phyloP scores from a whole-genome alignment of 495 filamentous ascomycete species.

The Chaetomium fimeti region DNA sequence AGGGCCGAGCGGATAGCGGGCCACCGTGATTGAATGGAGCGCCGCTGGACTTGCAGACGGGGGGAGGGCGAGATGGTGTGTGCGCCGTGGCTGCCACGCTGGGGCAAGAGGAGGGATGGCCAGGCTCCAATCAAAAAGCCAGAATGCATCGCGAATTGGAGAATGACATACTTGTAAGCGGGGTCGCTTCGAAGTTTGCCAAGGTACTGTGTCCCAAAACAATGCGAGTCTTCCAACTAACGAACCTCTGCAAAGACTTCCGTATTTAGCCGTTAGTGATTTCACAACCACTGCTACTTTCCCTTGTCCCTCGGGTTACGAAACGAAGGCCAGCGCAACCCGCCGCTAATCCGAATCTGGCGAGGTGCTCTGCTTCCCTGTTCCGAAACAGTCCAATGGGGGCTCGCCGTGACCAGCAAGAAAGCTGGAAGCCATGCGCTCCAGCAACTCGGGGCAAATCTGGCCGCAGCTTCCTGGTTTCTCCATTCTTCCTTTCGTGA shows the following conservation, averaged over 20 bases:
- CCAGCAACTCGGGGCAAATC: constrained; percentile 14
- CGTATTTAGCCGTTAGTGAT: background rate
- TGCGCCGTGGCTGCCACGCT: constrained; percentile 20
- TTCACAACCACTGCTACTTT: background rate
- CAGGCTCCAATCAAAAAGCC: constrained; percentile 25
- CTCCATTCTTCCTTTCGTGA: too few relatives aligned
- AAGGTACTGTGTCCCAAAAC: constrained; percentile 6
- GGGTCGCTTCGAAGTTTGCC: background rate
- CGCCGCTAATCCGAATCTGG: constrained; percentile 28
- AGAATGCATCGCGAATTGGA: constrained; percentile 9
- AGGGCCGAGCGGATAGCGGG: constrained; percentile 39
- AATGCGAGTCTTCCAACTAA: constrained; percentile 6
- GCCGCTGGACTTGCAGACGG: constrained; percentile 23
- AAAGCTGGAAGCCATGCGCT: constrained; percentile 13
- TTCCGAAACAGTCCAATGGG: constrained; percentile 28
- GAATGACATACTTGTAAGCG: constrained; percentile 34
- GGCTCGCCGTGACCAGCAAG: background rate
- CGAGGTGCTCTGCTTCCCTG: constrained; percentile 28
- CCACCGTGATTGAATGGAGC: constrained; percentile 36
- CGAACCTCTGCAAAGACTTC: background rate
- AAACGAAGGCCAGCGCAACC: constrained; percentile 27
- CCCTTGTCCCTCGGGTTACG: background rate
- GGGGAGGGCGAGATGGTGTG: constrained; percentile 12
- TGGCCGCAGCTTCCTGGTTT: constrained; percentile 1
- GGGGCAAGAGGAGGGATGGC: constrained; percentile 11